Percentiles rank a stretch among this genome's conserved stretches.
These are phyloP conservation scores for Eragrostis curvula DNA, from an alignment of 176 grass and related monocot genomes.

Conservation along the genomic window DNA sequence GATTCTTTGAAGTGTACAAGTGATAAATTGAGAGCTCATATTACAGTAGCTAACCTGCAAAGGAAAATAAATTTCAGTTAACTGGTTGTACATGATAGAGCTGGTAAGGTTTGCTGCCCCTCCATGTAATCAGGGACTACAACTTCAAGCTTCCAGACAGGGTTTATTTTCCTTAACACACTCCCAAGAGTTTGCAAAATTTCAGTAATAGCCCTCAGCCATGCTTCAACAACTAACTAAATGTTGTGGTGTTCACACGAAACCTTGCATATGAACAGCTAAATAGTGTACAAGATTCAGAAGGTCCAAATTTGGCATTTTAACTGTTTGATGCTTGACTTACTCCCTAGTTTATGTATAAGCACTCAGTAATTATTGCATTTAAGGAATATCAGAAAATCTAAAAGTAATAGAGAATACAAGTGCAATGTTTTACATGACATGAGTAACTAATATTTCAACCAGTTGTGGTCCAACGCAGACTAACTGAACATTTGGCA, in stretches of 20 bases:
- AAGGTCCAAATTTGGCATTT: constrained; percentile 98
- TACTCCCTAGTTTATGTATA: too few relatives aligned
- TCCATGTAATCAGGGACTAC: constrained; percentile 77
- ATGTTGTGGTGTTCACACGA: constrained; percentile 62
- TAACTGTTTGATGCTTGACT: too few relatives aligned
- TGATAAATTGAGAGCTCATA: too few relatives aligned
- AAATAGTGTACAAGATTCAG: constrained; percentile 95
- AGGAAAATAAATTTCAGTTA: constrained; percentile 38
- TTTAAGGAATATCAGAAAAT: too few relatives aligned
- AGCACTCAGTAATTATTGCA: too few relatives aligned
- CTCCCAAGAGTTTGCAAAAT: constrained; percentile 66
- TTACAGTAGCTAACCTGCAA: too few relatives aligned
- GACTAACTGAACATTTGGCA: too few relatives aligned
- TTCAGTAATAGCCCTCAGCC: constrained; percentile 73
- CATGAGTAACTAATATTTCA: too few relatives aligned
- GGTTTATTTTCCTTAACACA: constrained; percentile 78
- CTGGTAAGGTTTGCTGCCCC: constrained; percentile 79
- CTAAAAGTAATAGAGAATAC: too few relatives aligned
- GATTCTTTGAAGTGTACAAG: too few relatives aligned
- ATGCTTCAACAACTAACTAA: constrained; percentile 61
- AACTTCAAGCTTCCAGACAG: constrained; percentile 86
- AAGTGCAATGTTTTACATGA: too few relatives aligned
- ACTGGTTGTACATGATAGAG: constrained; percentile 95
- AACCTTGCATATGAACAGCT: constrained; percentile 96
- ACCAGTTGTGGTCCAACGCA: too few relatives aligned